phyloP scores from a whole-genome alignment of 2,329 filamentous ascomycete genomes.

The Aureobasidium subglaciale region DNA sequence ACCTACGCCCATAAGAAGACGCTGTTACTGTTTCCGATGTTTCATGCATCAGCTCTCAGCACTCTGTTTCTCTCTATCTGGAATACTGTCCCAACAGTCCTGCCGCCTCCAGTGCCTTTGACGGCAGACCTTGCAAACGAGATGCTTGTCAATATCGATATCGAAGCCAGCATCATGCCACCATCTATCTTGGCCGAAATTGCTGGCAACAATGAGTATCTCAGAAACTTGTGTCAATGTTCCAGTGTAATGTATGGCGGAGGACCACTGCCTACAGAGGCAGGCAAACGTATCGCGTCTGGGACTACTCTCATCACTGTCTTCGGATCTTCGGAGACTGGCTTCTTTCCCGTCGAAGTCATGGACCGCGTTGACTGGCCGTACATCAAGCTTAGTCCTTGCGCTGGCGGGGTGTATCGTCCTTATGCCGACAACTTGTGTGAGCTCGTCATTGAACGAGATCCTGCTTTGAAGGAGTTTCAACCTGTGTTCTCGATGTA shows the following conservation, averaged over 20 bases:
- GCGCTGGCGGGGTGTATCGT: slow-evolving; percentile 13
- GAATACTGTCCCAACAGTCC: neutral
- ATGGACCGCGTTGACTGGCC: slow-evolving; percentile 16
- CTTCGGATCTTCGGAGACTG: slow-evolving; percentile 17
- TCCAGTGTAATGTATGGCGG: slow-evolving; percentile 12
- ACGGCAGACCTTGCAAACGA: slow-evolving; percentile 5
- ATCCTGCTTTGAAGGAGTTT: slow-evolving; percentile 21
- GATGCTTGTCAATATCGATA: neutral
- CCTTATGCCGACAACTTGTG: slow-evolving; percentile 21
- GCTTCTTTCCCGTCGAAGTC: slow-evolving; percentile 18
- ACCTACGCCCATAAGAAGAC: neutral
- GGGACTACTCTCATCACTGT: slow-evolving; percentile 10
- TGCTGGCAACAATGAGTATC: neutral
- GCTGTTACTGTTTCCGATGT: neutral
- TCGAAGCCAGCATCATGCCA: slow-evolving; percentile 14
- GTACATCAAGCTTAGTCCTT: slow-evolving; percentile 20
- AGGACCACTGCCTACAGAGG: slow-evolving; percentile 13
- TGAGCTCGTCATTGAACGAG: slow-evolving; percentile 32
- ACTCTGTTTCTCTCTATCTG: slow-evolving; percentile 4
- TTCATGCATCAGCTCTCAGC: neutral
- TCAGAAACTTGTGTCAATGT: neutral
- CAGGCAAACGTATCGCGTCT: slow-evolving; percentile 11
- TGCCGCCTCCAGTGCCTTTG: neutral
- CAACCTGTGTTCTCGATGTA: slow-evolving; percentile 27
- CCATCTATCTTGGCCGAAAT: slow-evolving; percentile 15